phyloP scores from a whole-genome alignment of 805 yeast species.

The Spathaspora passalidarum region DNA sequence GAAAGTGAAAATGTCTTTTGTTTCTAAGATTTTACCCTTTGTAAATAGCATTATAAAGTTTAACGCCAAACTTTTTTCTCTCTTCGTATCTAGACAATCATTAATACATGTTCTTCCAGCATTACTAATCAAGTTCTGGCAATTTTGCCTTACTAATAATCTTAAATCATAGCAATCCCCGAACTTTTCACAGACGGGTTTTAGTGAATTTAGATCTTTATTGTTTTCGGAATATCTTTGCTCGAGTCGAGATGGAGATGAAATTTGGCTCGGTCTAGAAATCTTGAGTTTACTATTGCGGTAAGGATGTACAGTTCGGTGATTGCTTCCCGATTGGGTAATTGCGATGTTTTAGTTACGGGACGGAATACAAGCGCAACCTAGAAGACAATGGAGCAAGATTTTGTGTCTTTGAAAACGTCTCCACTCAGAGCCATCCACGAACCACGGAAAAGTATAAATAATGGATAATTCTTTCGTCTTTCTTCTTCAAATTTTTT shows the following conservation, averaged over 20 bases:
- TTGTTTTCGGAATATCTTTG: no score
- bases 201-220: no score
- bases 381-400: no score
- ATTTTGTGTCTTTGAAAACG: no score
- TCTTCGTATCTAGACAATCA: no score
- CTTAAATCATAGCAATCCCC: no score
- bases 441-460: background rate
- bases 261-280: background rate
- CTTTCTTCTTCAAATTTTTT: background rate
- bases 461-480: background rate
- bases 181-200: no score
- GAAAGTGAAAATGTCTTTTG: slow-evolving; percentile 49
- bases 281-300: background rate
- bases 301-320: slow-evolving; percentile 1
- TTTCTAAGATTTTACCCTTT: slow-evolving; percentile 28
- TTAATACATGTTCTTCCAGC: background rate
- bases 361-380: no score
- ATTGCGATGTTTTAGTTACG: slow-evolving; percentile 5
- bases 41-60: background rate
- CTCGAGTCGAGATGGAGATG: background rate
- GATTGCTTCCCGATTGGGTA: slow-evolving; percentile 5
- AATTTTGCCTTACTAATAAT: no score
- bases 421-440: no score
- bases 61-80: no score
- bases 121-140: no score